Base-by-base conservation (phyloP, 306 rosid genomes). In the Vigna reflexopilosa region DNA sequence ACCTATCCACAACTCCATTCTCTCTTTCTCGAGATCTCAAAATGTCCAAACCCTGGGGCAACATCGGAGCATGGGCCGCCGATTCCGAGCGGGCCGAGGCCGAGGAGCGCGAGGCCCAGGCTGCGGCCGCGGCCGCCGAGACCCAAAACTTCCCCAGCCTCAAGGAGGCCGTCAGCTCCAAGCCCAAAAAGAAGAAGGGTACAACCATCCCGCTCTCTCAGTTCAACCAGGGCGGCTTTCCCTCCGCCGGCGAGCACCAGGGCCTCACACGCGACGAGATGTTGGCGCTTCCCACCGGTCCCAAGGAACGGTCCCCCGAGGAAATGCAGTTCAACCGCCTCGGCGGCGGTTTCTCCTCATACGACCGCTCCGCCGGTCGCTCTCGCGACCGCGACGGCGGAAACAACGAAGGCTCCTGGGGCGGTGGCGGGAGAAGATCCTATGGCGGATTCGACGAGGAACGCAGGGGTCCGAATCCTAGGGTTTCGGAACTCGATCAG, bases 21-120 rank as follows among this genome's bases (percentile, higher is more conserved):
- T 70, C 59, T 8, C 1, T 13, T 57, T 42, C 3, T 38, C 38
- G 28, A 83, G 93, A 90, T 91, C 94, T 77, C 81, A 20, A 68
- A 75, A 96, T 96, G 99, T 89, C 96, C 20, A 91, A 86, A 40
- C 91, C 98, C n/a, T 93, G 98, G 99, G 89, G 96, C 22, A 84
- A 77, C n/a, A 66, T 83, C 88, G 97, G 98, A 73, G 89, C 91
- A 7, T 96, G 99, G 99, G 99, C 99, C 75, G 99, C 94, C 5
- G 99, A 95, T 30, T 78, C 96, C 2, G 99, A 95, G 89, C 93
- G 89, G 5, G 99, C 89, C 36, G 98, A 96, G 65, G 99, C 85
- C 2, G 99, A 96, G 76, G 97, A 95, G 75, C 88, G 70, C 2
- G 96, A 88, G 16, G 81, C 85, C 17, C 77, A 67, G 17, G 87